Evolutionary conservation across 2,329 filamentous ascomycete species (phyloP), one percentile per base, ranked within the genome.

Genomic region (Aspergillus pseudoviridinutans): DNA sequence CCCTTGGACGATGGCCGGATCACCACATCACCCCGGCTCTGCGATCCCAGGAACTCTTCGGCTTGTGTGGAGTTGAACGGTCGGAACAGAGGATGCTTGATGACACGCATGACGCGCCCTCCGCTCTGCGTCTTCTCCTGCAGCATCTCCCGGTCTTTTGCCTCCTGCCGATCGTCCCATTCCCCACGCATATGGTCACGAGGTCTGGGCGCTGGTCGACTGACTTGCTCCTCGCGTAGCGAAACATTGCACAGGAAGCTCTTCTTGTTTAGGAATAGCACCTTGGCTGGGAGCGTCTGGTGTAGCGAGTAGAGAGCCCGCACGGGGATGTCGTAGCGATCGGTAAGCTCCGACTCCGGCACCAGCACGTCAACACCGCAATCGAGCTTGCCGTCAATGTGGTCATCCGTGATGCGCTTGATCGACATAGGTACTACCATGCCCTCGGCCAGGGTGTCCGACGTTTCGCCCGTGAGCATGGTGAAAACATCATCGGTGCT

Each of bases 1-100:
- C 94, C 94, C 74, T 96, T 96, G 28, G 92, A 96, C 0, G 92
- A 97, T 3, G 94, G 93, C 49, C 94, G 88, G 69, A 99, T 97
- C 59, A 99, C 91, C 55, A 95, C 89, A 73, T 97, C 94, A 51
- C 94, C 94, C 6, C 87, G 82, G 53, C 88, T 85, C 72, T 95
- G 91, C 14, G 89, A 90, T 46, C 92, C 92, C 32, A 99, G 83
- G 72, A 89, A 97, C 73, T 97, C 91, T 75, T 97, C 91, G 0
- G 94, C 94, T 76, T 97, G 92, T 2, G 87, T 86, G 29, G 91
- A 85, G 75, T 96, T 97, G 82, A 95, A 97, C 0, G 92, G 88
- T 66, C 88, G 90, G 84, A 97, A 99, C 17, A 97, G 85, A 27
- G 94, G 93, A 71, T 99, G 94, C 75, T 99, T 99, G 79, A 99